Evolutionary conservation across 257 asterid genomes (phyloP).

Genomic region (Ehretia macrophylla): DNA sequence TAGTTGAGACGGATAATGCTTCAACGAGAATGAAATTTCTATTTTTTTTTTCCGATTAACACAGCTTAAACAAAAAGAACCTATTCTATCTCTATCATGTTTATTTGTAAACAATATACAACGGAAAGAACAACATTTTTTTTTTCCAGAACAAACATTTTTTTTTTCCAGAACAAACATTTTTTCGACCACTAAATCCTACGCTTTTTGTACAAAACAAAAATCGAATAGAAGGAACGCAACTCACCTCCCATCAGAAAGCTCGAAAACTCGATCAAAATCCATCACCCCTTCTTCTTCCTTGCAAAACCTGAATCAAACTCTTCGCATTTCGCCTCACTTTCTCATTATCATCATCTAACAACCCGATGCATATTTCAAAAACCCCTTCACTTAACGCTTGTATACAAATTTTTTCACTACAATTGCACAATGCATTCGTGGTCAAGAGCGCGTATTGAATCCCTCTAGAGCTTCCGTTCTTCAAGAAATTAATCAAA

Average conservation of each 20-base stretch:
- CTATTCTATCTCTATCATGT: not conserved
- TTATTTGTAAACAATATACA: not conserved
- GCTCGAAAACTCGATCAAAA: not conserved
- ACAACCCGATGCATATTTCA: slow-evolving; percentile 55
- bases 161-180: no score
- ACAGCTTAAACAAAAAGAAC: not conserved
- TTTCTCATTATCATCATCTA: slow-evolving; percentile 89
- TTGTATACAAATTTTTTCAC: slow-evolving; percentile 46
- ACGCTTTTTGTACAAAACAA: not conserved
- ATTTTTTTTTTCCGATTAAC: no score
- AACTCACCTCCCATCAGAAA: no score
- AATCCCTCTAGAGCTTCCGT: slow-evolving; percentile 81
- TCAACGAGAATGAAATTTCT: not conserved
- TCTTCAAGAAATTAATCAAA: slow-evolving; percentile 50
- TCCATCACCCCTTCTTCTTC: slow-evolving; percentile 16
- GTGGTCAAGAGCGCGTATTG: slow-evolving; percentile 67
- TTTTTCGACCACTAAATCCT: not conserved
- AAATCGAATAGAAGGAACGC: no score
- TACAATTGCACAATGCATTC: slow-evolving; percentile 56
- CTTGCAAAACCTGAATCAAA: slow-evolving; percentile 74
- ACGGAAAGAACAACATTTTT: not conserved
- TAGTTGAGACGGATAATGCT: not conserved
- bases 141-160: no score
- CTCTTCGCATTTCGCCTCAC: slow-evolving; percentile 72
- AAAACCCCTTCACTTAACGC: slow-evolving; percentile 54